Evolutionary conservation across 2,329 filamentous ascomycete genomes (phyloP), one percentile per base, ranked within the genome.

Genomic region (Massarina eburnea): DNA sequence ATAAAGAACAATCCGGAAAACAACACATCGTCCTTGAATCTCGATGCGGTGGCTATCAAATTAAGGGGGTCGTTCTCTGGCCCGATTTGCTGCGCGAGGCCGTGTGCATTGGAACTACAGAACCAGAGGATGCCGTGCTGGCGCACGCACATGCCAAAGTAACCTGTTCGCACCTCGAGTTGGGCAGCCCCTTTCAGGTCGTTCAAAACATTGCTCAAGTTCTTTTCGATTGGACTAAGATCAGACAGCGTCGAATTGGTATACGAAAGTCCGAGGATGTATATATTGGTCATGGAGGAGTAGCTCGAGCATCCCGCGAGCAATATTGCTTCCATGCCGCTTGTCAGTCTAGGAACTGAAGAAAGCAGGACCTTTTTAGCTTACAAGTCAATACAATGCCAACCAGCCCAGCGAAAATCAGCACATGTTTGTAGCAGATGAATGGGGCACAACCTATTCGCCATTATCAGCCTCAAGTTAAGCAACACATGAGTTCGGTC

Each of bases 1-100:
- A 96, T 90, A 75, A 96, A 96, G 88, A 96, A 84, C 17, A 96
- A 74, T 64, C 96, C 96, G 9, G 91, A 91, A 66, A 96, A 96
- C 29, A 96, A 89, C 66, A 96, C 92, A 73, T 90, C 91, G 71
- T 96, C 89, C 73, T 95, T 95, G 74, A 96, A 96, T 58, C 94
- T 94, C 59, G 85, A 85, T 17, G 91, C 90, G 43, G 96, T 81
- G 89, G 91, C 96, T 62, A 96, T 91, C 62, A 96, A 75, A 71
- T 96, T 96, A 62, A 96, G 76, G 19, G 91, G 92, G 73, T 96
- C 92, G 71, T 95, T 88, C 61, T 95, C 89, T 29, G 92, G 82
- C 21, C 81, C 84, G 39, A 96, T 82, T 73, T 95, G 85, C 68
- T 91, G 86, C 29, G 91, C 90, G 35, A 96, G 78, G 1, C 89